Percentiles rank a stretch among this genome's conserved stretches.
Evolutionary conservation across 352 stramenopile genomes (phyloP).

Genomic region (Phytophthora pluvialis): DNA sequence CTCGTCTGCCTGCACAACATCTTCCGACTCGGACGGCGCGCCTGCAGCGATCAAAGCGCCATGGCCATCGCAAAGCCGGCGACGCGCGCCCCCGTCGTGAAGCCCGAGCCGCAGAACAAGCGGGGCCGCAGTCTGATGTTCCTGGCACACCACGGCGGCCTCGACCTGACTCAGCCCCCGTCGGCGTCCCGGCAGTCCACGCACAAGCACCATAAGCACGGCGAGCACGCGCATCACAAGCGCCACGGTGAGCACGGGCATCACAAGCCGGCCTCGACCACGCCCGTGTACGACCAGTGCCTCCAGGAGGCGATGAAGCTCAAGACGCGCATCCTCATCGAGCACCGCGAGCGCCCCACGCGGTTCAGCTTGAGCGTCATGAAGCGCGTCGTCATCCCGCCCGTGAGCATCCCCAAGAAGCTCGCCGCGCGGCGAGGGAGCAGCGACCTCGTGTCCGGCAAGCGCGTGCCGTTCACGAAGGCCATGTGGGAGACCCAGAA

Average conservation of each 20-base stretch:
- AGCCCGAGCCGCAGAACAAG: conserved; percentile 23
- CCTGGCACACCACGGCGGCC: conserved; percentile 40
- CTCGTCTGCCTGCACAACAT: conserved; percentile 35
- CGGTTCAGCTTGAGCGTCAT: conserved; percentile 70
- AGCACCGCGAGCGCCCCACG: conserved; percentile 50
- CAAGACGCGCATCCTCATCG: conserved; percentile 62
- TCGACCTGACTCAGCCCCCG: conserved; percentile 25
- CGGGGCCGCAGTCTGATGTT: conserved; percentile 37
- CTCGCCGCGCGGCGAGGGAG: conserved; percentile 38
- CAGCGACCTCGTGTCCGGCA: conserved; percentile 54
- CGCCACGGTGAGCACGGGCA: conserved; percentile 3
- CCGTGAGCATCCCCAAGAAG: conserved; percentile 52
- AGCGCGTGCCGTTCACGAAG: conserved; percentile 65
- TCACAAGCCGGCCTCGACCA: conserved; percentile 26
- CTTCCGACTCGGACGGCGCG: conserved; percentile 11
- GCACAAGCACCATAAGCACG: conserved; percentile 21
- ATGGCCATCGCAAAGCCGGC: conserved; percentile 30
- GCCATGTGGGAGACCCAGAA: conserved; percentile 70
- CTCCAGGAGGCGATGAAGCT: conserved; percentile 57
- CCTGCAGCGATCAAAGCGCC: conserved; percentile 12
- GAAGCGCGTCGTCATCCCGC: conserved; percentile 60
- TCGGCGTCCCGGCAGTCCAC: conserved; percentile 10
- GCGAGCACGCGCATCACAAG: conserved; percentile 14
- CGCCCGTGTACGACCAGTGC: conserved; percentile 38
- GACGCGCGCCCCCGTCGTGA: conserved; percentile 8